A percentile compares a stretch with the other conserved stretches of the same genome.
Evolutionary conservation across 2,329 filamentous ascomycete genomes (phyloP).

Genomic region (Alternaria sp.): DNA sequence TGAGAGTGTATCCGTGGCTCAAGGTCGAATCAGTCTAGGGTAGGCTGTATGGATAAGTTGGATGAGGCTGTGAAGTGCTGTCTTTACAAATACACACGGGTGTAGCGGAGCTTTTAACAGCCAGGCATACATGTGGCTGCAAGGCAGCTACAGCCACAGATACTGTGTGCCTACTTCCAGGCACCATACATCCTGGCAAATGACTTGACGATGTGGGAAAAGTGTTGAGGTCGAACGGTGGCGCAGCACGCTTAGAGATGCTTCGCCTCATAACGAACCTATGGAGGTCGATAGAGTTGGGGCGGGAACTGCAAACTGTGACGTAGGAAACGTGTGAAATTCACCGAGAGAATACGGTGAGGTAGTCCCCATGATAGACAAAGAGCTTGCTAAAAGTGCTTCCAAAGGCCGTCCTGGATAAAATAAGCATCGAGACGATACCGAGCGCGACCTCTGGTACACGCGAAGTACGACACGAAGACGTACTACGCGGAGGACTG

Average conservation of each 20-base stretch:
- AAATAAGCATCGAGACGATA: not conserved
- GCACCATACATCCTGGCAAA: conserved; percentile 1
- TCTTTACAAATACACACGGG: not conserved
- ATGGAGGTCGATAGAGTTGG: conserved; percentile 4
- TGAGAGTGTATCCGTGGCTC: not conserved
- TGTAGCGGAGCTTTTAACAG: not conserved
- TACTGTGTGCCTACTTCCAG: conserved; percentile 10
- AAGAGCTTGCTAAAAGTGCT: not conserved
- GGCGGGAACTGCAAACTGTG: conserved; percentile 1
- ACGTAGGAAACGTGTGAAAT: not conserved
- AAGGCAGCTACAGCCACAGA: not conserved
- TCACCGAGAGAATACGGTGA: not conserved
- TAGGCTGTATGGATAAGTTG: not conserved
- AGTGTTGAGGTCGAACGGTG: conserved; percentile 17
- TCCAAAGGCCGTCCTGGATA: not conserved
- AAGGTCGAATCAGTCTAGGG: not conserved
- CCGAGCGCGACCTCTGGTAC: too few relatives aligned
- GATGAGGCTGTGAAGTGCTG: not conserved
- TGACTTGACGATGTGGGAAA: not conserved
- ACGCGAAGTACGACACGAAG: not conserved
- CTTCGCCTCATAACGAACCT: conserved; percentile 10
- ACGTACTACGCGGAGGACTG: not conserved
- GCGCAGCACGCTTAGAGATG: conserved; percentile 10
- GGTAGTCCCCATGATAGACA: not conserved
- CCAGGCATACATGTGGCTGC: not conserved